Evolutionary conservation across 1,284 basidiomycete species (phyloP), one percentile per base, ranked within the genome.

Genomic region (Ganoderma sinense): DNA sequence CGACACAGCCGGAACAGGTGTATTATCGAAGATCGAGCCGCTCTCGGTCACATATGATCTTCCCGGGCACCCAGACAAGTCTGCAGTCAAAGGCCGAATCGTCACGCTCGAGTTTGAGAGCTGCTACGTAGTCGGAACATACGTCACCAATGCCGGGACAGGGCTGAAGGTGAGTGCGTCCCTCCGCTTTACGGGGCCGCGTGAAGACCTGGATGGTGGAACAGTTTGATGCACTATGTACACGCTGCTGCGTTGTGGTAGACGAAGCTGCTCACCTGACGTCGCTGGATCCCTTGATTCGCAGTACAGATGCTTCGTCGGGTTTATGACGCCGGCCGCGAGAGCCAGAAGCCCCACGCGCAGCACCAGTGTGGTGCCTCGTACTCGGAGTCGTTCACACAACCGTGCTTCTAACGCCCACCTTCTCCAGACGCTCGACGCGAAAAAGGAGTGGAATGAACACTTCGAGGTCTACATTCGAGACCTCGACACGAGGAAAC

Each of bases 81-180:
- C 77, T 11, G 81, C 81, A 8, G 85, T 91, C 63, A 94, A 94
- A 77, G 93, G 94, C 14, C 87, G 92, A n/a, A 90, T 94, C 66
- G 81, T 96, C 45, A 95, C 93, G 0, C 82, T 96, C 33, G 95
- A 97, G 78, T 97, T 94, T 74, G 87, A 89, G 60, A 87, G 84
- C 55, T 88, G 82, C 66, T 96, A 90, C 73, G 73, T 97, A 10
- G 83, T 97, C 53, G 94, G 91, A 13, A 97, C 95, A 2, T 97
- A 97, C 73, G 93, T 94, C 31, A 91, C 93, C n/a, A 97, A 97
- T 75, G 94, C 96, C 0, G 96, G 96, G 10, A 83, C 88, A 68
- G 85, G 87, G 2, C 83, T 97, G 59, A 95, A 96, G 88, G 94
- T 92, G 68, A 33, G 75, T 65, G 33, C 53, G 1, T 36, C 36